Percentiles rank a stretch among this genome's conserved stretches.
Conservation (phyloP, 2,329 filamentous ascomycete genomes). For the Orbilia brochopaga region DNA sequence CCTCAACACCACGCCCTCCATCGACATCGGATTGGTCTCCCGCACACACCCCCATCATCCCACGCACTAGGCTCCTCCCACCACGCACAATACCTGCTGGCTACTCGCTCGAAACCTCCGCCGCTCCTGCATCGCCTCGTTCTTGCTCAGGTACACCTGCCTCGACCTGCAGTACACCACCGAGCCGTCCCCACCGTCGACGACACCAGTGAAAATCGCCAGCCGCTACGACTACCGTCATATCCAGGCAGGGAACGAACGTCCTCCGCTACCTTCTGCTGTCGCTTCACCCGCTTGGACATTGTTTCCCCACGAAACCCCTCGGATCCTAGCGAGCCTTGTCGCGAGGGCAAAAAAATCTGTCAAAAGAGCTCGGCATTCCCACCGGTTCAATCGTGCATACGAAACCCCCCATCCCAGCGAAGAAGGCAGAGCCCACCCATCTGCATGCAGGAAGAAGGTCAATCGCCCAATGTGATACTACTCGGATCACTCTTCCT, state of each 20-base stretch:
- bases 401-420: constrained; percentile 23
- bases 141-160: constrained; percentile 41
- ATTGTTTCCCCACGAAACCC: constrained; percentile 34
- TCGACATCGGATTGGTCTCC: constrained; percentile 16
- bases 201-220: constrained; percentile 32
- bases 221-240: constrained; percentile 17
- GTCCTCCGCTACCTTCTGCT: constrained; percentile 13
- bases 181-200: constrained; percentile 17
- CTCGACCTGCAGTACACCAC: constrained; percentile 34
- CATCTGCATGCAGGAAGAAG: constrained; percentile 43
- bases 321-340: constrained; percentile 22
- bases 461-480: constrained; percentile 50
- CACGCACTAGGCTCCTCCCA: constrained; percentile 22
- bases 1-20: constrained; percentile 38
- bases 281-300: constrained; percentile 21
- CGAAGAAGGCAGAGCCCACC: constrained; percentile 44
- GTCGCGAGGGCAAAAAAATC: constrained; percentile 30
- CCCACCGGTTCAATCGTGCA: constrained; percentile 37
- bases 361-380: constrained; percentile 49
- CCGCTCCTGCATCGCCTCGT: constrained; percentile 30
- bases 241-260: constrained; percentile 22
- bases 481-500: constrained; percentile 30
- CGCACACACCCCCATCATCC: constrained; percentile 12
- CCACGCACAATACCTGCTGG: constrained; percentile 26
- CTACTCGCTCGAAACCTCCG: constrained; percentile 27